Evolutionary conservation across 2,329 filamentous ascomycete species (phyloP).

Genomic region (Fusarium sp.): DNA sequence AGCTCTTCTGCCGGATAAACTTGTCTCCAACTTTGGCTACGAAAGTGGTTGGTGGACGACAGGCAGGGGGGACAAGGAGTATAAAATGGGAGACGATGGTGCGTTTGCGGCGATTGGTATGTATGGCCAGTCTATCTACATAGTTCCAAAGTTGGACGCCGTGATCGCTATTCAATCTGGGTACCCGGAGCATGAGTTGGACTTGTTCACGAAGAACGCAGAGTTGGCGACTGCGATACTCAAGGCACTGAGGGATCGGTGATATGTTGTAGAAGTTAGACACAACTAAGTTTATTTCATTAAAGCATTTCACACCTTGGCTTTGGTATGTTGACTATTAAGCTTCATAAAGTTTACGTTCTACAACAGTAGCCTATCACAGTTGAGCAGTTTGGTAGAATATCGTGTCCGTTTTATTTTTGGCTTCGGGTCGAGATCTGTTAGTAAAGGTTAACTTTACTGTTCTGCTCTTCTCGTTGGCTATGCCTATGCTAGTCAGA

Average conservation of each 20-base stretch:
- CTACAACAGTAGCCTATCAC: background rate
- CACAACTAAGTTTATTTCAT: background rate
- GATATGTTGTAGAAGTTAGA: background rate
- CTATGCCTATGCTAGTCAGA: too few species aligned
- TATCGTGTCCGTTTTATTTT: background rate
- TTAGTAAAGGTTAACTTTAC: too few species aligned
- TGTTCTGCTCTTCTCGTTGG: background rate
- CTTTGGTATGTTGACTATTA: background rate
- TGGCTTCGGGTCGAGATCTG: background rate
- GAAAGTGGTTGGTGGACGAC: slow-evolving; percentile 35
- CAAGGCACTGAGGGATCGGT: background rate
- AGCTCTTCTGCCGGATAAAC: slow-evolving; percentile 14
- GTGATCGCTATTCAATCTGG: slow-evolving; percentile 28
- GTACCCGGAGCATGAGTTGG: slow-evolving; percentile 29
- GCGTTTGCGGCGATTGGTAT: slow-evolving; percentile 21
- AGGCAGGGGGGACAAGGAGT: background rate
- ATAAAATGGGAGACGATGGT: slow-evolving; percentile 15
- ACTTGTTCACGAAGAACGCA: slow-evolving; percentile 19
- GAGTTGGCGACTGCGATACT: slow-evolving; percentile 21
- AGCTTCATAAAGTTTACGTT: background rate
- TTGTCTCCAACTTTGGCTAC: slow-evolving; percentile 22
- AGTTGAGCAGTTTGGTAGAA: background rate
- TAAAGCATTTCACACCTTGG: background rate
- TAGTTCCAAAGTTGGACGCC: slow-evolving; percentile 6
- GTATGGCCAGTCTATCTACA: slow-evolving; percentile 29